These are phyloP conservation scores for Triangularia setosa DNA, from an alignment of 2,329 filamentous ascomycete species.

Conservation along the genomic window DNA sequence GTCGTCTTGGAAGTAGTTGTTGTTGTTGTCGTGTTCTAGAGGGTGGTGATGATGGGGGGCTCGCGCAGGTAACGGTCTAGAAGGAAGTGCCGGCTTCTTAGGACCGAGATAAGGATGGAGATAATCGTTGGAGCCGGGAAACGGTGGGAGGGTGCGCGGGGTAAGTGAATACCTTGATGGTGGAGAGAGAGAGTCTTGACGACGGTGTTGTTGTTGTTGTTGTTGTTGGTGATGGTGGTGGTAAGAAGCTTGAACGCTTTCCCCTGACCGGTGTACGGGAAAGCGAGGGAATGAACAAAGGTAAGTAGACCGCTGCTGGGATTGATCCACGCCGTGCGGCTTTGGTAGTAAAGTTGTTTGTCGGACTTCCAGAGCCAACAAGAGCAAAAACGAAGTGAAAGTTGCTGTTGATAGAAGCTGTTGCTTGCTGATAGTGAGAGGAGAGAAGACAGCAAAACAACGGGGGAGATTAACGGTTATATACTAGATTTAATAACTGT, in stretches of 20 bases:
- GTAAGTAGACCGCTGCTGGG: conserved; percentile 18
- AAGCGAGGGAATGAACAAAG: conserved; percentile 24
- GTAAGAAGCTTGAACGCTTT: conserved; percentile 13
- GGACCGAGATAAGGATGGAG: conserved; percentile 3
- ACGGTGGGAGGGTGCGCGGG: conserved; percentile 16
- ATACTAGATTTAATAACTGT: background rate
- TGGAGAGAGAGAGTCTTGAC: background rate
- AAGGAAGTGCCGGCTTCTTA: conserved; percentile 9
- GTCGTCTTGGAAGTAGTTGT: background rate
- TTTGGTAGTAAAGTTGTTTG: conserved; percentile 4
- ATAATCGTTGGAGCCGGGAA: conserved; percentile 6
- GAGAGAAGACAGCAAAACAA: background rate
- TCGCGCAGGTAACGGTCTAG: conserved; percentile 16
- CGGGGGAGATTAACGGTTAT: conserved; percentile 4
- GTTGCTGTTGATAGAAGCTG: conserved; percentile 5
- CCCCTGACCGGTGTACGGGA: conserved; percentile 19
- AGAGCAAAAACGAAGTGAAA: background rate
- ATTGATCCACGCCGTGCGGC: conserved; percentile 15
- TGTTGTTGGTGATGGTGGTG: background rate
- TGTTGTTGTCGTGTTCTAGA: too few species aligned
- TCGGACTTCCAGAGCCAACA: conserved; percentile 24
- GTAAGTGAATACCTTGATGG: conserved; percentile 9
- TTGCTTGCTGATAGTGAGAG: conserved; percentile 9
- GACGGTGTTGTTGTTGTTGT: background rate
- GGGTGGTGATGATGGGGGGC: conserved; percentile 2